phyloP scores from a whole-genome alignment of 2,329 filamentous ascomycete species.

The Cercospora sesami region DNA sequence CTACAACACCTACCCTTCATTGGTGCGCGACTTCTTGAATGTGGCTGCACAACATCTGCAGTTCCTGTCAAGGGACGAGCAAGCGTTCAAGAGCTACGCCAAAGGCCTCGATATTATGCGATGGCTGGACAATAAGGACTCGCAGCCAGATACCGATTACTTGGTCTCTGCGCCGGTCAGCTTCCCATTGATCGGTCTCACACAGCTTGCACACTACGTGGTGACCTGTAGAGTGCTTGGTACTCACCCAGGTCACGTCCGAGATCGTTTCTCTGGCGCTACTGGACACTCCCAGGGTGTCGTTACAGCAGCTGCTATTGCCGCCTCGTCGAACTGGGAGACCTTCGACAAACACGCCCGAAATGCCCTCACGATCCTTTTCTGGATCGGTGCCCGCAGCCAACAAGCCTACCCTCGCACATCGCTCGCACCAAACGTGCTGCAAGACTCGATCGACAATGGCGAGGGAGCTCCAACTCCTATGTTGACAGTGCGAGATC shows the following conservation, averaged over 20 bases:
- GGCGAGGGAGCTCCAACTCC: constrained; percentile 95
- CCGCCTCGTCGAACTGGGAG: constrained; percentile 90
- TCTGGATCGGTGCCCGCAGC: constrained; percentile 97
- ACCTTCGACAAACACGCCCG: constrained; percentile 78
- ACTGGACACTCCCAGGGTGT: constrained; percentile 97
- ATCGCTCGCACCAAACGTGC: constrained; percentile 82
- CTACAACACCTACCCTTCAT: constrained; percentile 85
- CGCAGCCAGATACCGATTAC: constrained; percentile 91
- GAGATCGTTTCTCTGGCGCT: constrained; percentile 79
- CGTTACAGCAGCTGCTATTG: constrained; percentile 86
- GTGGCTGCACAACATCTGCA: constrained; percentile 85
- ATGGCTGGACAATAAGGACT: constrained; percentile 86
- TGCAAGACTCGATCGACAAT: constrained; percentile 90
- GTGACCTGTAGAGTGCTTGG: constrained; percentile 92
- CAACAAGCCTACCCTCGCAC: constrained; percentile 97
- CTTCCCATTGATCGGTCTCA: constrained; percentile 91
- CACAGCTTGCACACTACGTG: constrained; percentile 92
- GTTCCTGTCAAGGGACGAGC: constrained; percentile 75
- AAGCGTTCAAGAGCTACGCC: constrained; percentile 90
- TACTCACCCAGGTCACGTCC: constrained; percentile 81
- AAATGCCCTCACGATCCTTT: constrained; percentile 85
- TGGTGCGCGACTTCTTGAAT: constrained; percentile 81
- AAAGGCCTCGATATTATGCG: constrained; percentile 95
- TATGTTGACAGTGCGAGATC: constrained; percentile 95
- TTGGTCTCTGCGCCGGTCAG: constrained; percentile 92